These are phyloP conservation scores for Geotrichum europaeum DNA, from an alignment of 1,139 yeast species.

Conservation along the genomic window DNA sequence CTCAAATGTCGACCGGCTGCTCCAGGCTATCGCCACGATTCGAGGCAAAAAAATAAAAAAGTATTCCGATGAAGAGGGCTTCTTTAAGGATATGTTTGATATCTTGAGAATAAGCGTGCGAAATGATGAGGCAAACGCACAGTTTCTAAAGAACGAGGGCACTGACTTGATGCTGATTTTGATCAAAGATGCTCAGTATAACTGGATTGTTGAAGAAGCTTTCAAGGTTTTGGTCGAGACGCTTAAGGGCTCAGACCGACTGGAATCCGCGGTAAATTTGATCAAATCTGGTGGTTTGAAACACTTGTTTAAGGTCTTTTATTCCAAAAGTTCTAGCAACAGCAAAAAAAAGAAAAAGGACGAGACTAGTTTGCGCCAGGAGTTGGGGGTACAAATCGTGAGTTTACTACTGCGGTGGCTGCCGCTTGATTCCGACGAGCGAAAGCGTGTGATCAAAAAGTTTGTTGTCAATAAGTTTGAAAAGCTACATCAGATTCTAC, in stretches of 20 bases:
- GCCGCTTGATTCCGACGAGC: conserved; percentile 28
- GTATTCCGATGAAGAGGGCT: conserved; percentile 26
- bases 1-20: conserved; percentile 21
- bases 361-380: conserved; percentile 10
- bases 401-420: conserved; percentile 30
- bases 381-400: conserved; percentile 24
- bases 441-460: conserved; percentile 29
- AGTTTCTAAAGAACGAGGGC: conserved; percentile 32
- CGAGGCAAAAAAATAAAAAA: conserved; percentile 15
- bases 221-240: conserved; percentile 26
- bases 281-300: conserved; percentile 30
- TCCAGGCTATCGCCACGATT: conserved; percentile 22
- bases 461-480: conserved; percentile 26
- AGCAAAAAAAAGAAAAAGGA: conserved; percentile 6
- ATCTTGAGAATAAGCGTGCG: conserved; percentile 22
- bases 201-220: conserved; percentile 25
- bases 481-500: conserved; percentile 21
- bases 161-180: conserved; percentile 31
- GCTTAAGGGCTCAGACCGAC: conserved; percentile 20
- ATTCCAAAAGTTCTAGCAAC: neutral
- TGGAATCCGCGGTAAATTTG: conserved; percentile 23
- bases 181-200: conserved; percentile 8
- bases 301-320: conserved; percentile 22
- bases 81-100: conserved; percentile 27
- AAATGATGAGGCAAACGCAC: conserved; percentile 21